A percentile compares a stretch with the other conserved stretches of the same genome.
Evolutionary conservation across 2,329 filamentous ascomycete genomes (phyloP).

Genomic region (Cryphonectria radicalis): DNA sequence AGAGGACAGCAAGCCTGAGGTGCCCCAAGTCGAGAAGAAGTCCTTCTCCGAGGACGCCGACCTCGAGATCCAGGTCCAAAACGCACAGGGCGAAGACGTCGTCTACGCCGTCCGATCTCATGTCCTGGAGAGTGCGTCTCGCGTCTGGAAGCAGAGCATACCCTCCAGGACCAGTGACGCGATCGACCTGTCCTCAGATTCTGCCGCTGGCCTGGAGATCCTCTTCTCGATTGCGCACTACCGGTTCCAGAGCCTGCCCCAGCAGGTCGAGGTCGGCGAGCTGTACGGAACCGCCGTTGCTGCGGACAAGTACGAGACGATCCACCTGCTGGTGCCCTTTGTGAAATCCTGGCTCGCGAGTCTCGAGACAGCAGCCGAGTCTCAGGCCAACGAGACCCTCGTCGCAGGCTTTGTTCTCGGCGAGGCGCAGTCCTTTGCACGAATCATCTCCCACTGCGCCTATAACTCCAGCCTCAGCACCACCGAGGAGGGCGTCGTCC

Average conservation of each 20-base stretch:
- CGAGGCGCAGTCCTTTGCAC: slow-evolving; percentile 31
- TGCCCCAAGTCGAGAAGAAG: slow-evolving; percentile 11
- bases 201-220: slow-evolving; percentile 31
- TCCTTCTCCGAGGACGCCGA: slow-evolving; percentile 33
- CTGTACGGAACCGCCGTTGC: slow-evolving; percentile 32
- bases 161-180: slow-evolving; percentile 13
- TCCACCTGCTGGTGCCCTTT: slow-evolving; percentile 32
- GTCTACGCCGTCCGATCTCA: slow-evolving; percentile 30
- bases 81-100: slow-evolving; percentile 7
- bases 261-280: slow-evolving; percentile 25
- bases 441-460: slow-evolving; percentile 30
- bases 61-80: slow-evolving; percentile 29
- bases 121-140: slow-evolving; percentile 30
- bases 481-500: slow-evolving; percentile 21
- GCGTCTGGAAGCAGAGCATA: slow-evolving; percentile 25
- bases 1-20: slow-evolving; percentile 5
- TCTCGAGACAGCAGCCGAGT: slow-evolving; percentile 9
- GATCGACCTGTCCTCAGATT: slow-evolving; percentile 14
- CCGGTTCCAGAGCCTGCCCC: slow-evolving; percentile 33
- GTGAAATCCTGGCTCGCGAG: slow-evolving; percentile 31
- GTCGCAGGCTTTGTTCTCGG: slow-evolving; percentile 33
- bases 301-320: slow-evolving; percentile 32
- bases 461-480: slow-evolving; percentile 29
- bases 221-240: slow-evolving; percentile 34
- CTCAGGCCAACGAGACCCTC: slow-evolving; percentile 32